Evolutionary conservation across 352 stramenopile genomes (phyloP).

Genomic region (Pythium dissimile): DNA sequence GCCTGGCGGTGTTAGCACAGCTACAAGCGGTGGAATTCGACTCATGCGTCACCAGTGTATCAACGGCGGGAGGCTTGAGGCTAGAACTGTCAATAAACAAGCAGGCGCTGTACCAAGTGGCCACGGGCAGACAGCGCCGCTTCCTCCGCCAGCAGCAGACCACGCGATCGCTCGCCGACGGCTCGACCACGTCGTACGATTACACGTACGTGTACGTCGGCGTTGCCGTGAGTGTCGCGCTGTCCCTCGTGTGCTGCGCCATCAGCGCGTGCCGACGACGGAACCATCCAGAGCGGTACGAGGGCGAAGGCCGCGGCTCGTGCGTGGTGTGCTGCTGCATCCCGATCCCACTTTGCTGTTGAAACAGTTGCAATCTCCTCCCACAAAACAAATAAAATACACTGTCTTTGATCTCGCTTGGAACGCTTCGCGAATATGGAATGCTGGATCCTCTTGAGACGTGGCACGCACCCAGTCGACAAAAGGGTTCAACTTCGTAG

Average conservation of each 20-base stretch:
- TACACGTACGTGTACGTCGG: conserved; percentile 1
- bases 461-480: too few species aligned
- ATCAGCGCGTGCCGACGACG: background rate
- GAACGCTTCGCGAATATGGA: background rate
- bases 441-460: too few species aligned
- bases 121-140: background rate
- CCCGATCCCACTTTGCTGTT: background rate
- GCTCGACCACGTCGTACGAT: background rate
- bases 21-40: background rate
- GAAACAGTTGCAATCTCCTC: background rate
- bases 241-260: background rate
- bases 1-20: background rate
- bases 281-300: background rate
- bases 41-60: background rate
- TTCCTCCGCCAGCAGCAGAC: background rate
- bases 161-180: background rate
- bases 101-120: background rate
- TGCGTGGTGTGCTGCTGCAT: background rate
- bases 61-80: background rate
- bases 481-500: too few species aligned
- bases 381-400: background rate
- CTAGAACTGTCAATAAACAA: background rate
- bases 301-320: background rate
- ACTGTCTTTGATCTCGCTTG: background rate
- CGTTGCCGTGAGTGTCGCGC: background rate